phyloP scores from a whole-genome alignment of 2,329 filamentous ascomycete genomes.

The Septoria linicola region DNA sequence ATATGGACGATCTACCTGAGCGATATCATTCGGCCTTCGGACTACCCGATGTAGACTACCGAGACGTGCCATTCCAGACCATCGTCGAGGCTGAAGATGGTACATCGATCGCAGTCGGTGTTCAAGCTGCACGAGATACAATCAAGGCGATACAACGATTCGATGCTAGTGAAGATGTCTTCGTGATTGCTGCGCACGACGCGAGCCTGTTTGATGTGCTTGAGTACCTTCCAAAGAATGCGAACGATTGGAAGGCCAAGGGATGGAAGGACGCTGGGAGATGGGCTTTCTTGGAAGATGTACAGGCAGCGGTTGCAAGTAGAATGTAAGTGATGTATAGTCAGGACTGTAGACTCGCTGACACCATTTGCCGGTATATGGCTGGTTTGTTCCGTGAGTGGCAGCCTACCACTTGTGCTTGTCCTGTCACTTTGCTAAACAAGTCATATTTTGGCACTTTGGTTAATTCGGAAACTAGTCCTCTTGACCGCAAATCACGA shows the following conservation, averaged over 20 bases:
- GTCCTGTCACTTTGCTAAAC: no score
- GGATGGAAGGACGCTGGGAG: slow-evolving; percentile 21
- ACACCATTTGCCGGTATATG: no score
- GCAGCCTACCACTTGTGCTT: no score
- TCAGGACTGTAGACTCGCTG: no score
- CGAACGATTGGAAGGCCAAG: slow-evolving; percentile 22
- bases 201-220: slow-evolving; percentile 26
- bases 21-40: slow-evolving; percentile 29
- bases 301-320: slow-evolving; percentile 11
- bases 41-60: slow-evolving; percentile 4
- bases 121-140: slow-evolving; percentile 16
- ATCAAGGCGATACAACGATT: slow-evolving; percentile 22
- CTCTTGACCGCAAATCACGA: no score
- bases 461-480: no score
- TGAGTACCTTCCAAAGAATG: slow-evolving; percentile 19
- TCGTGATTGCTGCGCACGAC: slow-evolving; percentile 28
- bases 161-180: slow-evolving; percentile 21
- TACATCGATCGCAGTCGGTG: slow-evolving; percentile 18
- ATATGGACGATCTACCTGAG: slow-evolving; percentile 39
- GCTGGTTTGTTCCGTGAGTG: no score
- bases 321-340: no score
- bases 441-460: no score
- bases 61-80: slow-evolving; percentile 15
- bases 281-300: slow-evolving; percentile 25
- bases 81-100: slow-evolving; percentile 12